Base-by-base conservation (phyloP, 176 grass and related monocot species). In the Secale cereale region DNA sequence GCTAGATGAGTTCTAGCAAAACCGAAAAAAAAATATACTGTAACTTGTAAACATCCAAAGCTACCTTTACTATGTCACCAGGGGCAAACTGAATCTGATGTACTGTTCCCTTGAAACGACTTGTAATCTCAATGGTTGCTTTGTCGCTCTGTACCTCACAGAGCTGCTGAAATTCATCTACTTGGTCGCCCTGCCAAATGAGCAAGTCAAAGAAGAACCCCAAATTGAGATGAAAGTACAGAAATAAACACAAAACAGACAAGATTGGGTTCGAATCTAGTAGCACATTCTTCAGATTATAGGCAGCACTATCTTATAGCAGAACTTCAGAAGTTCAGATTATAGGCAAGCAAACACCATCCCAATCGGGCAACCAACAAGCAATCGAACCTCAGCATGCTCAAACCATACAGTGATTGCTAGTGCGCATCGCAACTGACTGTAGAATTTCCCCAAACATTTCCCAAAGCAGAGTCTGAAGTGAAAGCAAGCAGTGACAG, bases 71-170 rank as follows among this genome's bases (percentile, higher is more conserved):
- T 65, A 98, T 94, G 64, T 94, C 91, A 76, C 96, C 96, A 68
- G 96, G 89, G 33, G 2, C 52, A 81, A 91, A 92, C 79, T 91
- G 67, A 90, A 98, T 85, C 86, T 95, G 81, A 87, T 93, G 89
- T n/a, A 98, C 82, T 88, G 87, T 93, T 6, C 96, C 96, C 74
- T 94, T 95, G 82, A 94, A 95, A 46, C 96, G 89, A 40, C 96
- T 98, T 65, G 96, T 98, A 65, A 98, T 98, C 83, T 98, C 96
- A 10, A 98, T 98, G 64, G 96, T 98, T 70, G 96, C 96, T 83
- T 98, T 98, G 81, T 98, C 96, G 36, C 96, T 98, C 77, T 98
- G 96, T 33, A 98, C 96, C 85, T 98, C 96, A 84, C 96, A 98
- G 25, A 98, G 88, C 15, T 81, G 65, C 78, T 95, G 89, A 74